phyloP scores from a whole-genome alignment of 2,329 filamentous ascomycete genomes.

The Bipolaris victoriae region DNA sequence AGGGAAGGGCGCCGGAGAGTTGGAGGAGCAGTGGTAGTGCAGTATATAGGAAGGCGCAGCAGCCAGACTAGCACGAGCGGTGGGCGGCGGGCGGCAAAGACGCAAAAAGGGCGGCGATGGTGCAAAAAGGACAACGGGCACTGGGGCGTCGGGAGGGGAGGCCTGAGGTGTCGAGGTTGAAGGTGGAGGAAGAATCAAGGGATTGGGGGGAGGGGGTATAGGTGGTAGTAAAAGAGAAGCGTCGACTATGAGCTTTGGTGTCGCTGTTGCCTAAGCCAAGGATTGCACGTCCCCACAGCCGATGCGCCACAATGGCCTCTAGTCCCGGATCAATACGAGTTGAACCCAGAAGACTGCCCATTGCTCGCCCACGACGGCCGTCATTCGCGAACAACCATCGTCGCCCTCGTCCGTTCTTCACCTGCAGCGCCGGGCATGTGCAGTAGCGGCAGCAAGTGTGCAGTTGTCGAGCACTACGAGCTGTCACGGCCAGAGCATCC shows the following conservation, averaged over 20 bases:
- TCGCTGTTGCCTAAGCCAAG: slow-evolving; percentile 16
- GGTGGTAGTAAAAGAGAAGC: slow-evolving; percentile 26
- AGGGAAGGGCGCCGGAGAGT: slow-evolving; percentile 39
- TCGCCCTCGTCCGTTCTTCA: not conserved
- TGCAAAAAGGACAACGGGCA: slow-evolving; percentile 23
- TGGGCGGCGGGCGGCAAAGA: slow-evolving; percentile 35
- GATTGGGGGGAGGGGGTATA: slow-evolving; percentile 26
- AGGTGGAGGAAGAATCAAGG: slow-evolving; percentile 23
- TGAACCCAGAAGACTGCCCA: slow-evolving; percentile 16
- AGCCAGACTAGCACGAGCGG: slow-evolving; percentile 37
- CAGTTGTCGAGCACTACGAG: not conserved
- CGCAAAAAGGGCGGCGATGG: slow-evolving; percentile 35
- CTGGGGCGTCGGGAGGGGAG: slow-evolving; percentile 25
- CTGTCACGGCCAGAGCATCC: not conserved
- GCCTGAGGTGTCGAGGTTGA: slow-evolving; percentile 38
- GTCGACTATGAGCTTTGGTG: slow-evolving; percentile 17
- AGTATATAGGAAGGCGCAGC: slow-evolving; percentile 46
- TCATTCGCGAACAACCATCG: not conserved
- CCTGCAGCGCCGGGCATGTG: not conserved
- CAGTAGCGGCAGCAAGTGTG: not conserved
- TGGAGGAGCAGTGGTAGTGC: slow-evolving; percentile 25
- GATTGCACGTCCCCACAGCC: slow-evolving; percentile 17
- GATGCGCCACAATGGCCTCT: slow-evolving; percentile 5
- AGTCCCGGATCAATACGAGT: slow-evolving; percentile 27
- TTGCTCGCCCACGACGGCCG: slow-evolving; percentile 25